phyloP scores from a whole-genome alignment of 192 early-diverging fungal species.

The Podila verticillata region DNA sequence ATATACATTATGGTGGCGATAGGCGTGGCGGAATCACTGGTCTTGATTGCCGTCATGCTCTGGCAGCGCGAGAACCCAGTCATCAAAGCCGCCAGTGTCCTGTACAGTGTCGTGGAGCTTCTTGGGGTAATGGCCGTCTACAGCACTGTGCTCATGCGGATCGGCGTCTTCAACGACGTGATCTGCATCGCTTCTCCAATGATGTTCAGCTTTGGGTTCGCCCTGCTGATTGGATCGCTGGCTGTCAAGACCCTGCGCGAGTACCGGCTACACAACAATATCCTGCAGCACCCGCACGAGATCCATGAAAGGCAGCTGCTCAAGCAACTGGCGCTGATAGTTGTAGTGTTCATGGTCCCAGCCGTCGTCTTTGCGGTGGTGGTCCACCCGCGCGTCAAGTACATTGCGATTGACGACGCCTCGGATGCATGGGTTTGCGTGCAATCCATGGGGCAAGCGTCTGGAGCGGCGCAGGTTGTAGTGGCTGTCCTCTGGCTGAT shows the following conservation, averaged over 20 bases:
- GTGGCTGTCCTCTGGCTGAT: neutral
- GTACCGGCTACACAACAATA: neutral
- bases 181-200: neutral
- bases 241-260: neutral
- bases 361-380: neutral
- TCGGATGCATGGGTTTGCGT: neutral
- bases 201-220: neutral
- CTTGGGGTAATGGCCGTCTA: neutral
- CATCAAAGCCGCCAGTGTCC: neutral
- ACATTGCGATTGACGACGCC: neutral
- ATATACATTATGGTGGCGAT: neutral
- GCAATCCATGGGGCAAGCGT: neutral
- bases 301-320: neutral
- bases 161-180: neutral
- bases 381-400: neutral
- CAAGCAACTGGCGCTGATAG: neutral
- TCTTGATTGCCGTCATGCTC: neutral
- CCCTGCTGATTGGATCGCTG: neutral
- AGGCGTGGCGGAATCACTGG: neutral
- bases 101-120: neutral
- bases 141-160: neutral
- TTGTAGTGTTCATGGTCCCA: neutral
- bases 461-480: neutral
- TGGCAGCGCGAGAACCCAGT: neutral
- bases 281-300: neutral